Conservation (phyloP, 2,329 filamentous ascomycete genomes). For the Ceratocystis cacaofunesta region DNA sequence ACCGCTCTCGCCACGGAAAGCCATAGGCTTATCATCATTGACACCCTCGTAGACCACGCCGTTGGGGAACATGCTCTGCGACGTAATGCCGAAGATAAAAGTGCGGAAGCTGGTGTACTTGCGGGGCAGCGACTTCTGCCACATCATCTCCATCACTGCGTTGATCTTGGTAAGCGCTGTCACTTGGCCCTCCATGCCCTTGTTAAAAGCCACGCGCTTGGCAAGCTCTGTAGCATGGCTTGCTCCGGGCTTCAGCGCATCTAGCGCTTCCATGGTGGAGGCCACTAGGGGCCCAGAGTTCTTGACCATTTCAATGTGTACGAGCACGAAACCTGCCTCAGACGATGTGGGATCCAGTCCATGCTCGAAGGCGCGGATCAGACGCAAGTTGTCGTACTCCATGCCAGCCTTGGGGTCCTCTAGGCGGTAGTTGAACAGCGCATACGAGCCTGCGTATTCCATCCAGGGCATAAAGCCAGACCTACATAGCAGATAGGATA, state of each 20-base stretch:
- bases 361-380: slow-evolving; percentile 82
- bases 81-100: slow-evolving; percentile 93
- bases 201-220: slow-evolving; percentile 46
- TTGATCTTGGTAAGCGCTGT: slow-evolving; percentile 38
- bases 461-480: slow-evolving; percentile 80
- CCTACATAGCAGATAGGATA: slow-evolving; percentile 21
- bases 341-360: slow-evolving; percentile 76
- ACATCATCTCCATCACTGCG: slow-evolving; percentile 84
- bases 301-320: slow-evolving; percentile 89
- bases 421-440: slow-evolving; percentile 52
- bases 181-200: slow-evolving; percentile 47
- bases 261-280: slow-evolving; percentile 54
- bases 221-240: slow-evolving; percentile 21
- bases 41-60: slow-evolving; percentile 83
- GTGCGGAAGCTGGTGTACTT: slow-evolving; percentile 85
- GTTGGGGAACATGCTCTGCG: slow-evolving; percentile 83
- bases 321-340: slow-evolving; percentile 90
- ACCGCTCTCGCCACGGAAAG: slow-evolving; percentile 81
- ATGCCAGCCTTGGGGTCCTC: slow-evolving; percentile 41
- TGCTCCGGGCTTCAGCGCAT: slow-evolving; percentile 27
- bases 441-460: slow-evolving; percentile 62
- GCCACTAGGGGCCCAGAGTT: slow-evolving; percentile 65
- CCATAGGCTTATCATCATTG: slow-evolving; percentile 52
- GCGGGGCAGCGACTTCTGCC: slow-evolving; percentile 68
- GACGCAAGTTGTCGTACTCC: slow-evolving; percentile 54